Evolutionary conservation across 495 filamentous ascomycete genomes (phyloP), one percentile per base, ranked within the genome.

Genomic region (Elasticomyces elasticus): DNA sequence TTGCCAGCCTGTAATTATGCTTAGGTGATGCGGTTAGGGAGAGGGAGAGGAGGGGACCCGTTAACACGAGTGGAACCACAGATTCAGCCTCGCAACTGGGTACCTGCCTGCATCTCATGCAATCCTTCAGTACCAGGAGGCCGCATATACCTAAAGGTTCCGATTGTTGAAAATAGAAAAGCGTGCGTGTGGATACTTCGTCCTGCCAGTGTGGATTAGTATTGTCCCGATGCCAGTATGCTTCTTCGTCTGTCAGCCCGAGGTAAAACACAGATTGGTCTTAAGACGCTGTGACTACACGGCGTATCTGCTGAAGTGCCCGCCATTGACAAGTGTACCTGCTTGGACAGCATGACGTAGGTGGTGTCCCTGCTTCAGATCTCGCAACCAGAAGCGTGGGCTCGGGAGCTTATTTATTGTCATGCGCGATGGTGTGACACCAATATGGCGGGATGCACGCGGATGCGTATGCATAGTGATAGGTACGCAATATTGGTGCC

Each of bases 371-470:
- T 15, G 19, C 35, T 13, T 12, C 35, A 5, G 35, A 40, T 40
- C 13, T 40, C 35, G 35, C 19, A 15, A 17, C 35, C 35, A 40
- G 13, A 17, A n/a, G 15, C 13, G 35, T 33, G 30, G 15, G 30
- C 30, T 33, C 30, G 30, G 20, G 53, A 52, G 31, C 24, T 58
- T 9, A 52, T 45, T 33, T 26, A 31, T 40, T 4, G 55, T 58
- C 5, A 52, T 58, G 55, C 35, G 52, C 6, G 31, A 49, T 17
- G 55, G 49, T 17, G 5, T 51, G n/a, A 51, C 53, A 41, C 31
- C 49, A 20, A 30, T 49, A 12, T 30, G 12, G 9, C 53, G 28
- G 55, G 52, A n/a, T 28, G 52, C 5, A 57, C 44, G 55, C n/a
- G 35, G 20, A 58, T 30, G 48, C 15, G 35, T 40, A 40, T 15